Percentiles rank a stretch among this genome's conserved stretches.
These are phyloP conservation scores for Nigrospora sphaerica DNA, from an alignment of 2,329 filamentous ascomycete genomes.

Conservation along the genomic window DNA sequence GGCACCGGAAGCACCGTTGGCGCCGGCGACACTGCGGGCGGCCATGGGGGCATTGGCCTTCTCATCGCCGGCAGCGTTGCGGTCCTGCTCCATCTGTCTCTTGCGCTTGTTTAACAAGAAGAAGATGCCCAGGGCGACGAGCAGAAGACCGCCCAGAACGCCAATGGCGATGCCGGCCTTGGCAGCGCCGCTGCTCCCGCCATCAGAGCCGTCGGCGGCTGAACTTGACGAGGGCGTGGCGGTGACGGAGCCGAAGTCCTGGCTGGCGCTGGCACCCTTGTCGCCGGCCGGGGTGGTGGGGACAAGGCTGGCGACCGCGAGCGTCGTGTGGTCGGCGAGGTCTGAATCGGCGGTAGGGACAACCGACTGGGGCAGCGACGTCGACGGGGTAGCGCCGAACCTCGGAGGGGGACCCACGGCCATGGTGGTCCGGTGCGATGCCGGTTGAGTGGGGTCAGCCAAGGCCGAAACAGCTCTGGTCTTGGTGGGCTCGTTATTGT, in stretches of 20 bases:
- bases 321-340: constrained; percentile 16
- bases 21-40: constrained; percentile 14
- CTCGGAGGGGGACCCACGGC: background rate
- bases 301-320: constrained; percentile 19
- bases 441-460: background rate
- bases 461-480: constrained; percentile 11
- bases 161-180: constrained; percentile 86
- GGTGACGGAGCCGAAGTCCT: constrained; percentile 13
- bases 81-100: constrained; percentile 53
- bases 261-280: constrained; percentile 8
- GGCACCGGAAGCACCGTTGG: constrained; percentile 17
- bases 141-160: constrained; percentile 61
- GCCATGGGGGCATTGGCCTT: constrained; percentile 42
- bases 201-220: constrained; percentile 10
- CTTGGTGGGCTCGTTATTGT: constrained; percentile 13
- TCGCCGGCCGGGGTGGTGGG: constrained; percentile 13
- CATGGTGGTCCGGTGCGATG: background rate
- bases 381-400: constrained; percentile 3
- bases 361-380: constrained; percentile 13
- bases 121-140: constrained; percentile 61
- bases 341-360: constrained; percentile 16
- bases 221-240: constrained; percentile 1
- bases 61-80: constrained; percentile 50
- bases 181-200: constrained; percentile 30
- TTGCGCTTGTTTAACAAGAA: constrained; percentile 65